phyloP scores from a whole-genome alignment of 345 rosid species.

The Eucalyptus cloeziana region DNA sequence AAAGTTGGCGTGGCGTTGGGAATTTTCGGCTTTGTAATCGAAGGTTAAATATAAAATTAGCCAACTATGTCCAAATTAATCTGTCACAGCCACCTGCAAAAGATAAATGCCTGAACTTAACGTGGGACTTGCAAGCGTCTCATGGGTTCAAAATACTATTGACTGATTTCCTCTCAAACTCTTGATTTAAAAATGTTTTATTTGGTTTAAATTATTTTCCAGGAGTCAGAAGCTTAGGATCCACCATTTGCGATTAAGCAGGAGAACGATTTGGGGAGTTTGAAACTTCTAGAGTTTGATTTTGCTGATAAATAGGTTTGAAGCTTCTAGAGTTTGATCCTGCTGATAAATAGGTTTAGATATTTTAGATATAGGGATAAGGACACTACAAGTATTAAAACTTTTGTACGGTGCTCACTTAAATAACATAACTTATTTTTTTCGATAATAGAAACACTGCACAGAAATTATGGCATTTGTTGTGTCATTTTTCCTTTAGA shows the following conservation, averaged over 20 bases:
- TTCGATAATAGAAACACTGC: rapidly evolving
- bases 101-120: background rate
- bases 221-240: background rate
- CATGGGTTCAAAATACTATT: background rate
- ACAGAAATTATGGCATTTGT: background rate
- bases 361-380: background rate
- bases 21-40: background rate
- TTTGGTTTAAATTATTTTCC: background rate
- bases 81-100: background rate
- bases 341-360: background rate
- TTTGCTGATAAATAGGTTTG: background rate
- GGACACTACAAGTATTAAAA: background rate
- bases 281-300: background rate
- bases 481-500: background rate
- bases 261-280: background rate
- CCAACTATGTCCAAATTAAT: background rate
- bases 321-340: background rate
- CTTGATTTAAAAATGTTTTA: background rate
- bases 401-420: no score
- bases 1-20: background rate
- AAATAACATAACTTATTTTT: no score
- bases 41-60: background rate
- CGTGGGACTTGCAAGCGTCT: background rate
- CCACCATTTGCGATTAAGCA: background rate
- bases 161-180: background rate